Evolutionary conservation across 73 alveolate species (phyloP).

Genomic region (Breviolum minutum): DNA sequence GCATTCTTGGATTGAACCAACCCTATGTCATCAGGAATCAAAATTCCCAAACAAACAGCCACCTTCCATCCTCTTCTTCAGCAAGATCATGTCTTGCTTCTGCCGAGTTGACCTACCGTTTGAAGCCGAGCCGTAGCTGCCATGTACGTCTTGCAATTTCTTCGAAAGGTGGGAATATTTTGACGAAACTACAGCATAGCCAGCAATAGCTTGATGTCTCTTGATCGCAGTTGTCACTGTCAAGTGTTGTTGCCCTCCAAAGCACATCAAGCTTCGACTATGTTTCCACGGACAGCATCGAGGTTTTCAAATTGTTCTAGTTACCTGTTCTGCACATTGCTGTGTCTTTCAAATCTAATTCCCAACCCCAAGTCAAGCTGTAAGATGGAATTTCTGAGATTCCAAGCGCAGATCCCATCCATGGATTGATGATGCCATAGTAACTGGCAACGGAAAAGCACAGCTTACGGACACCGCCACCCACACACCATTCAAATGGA

Average conservation of each 20-base stretch:
- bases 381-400: not conserved
- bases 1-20: too few species aligned
- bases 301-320: too few species aligned
- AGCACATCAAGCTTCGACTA: too few species aligned
- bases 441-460: not conserved
- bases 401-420: conserved; percentile 19
- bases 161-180: too few species aligned
- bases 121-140: not conserved
- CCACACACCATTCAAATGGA: not conserved
- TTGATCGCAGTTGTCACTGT: too few species aligned
- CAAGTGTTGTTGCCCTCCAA: too few species aligned
- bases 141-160: not conserved
- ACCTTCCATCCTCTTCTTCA: conserved; percentile 44
- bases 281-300: too few species aligned
- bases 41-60: not conserved
- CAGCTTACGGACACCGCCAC: not conserved
- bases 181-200: too few species aligned
- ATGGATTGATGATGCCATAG: conserved; percentile 43
- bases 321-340: too few species aligned
- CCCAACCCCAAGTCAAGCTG: not conserved
- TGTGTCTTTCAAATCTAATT: too few species aligned
- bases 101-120: not conserved
- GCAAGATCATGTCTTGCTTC: conserved; percentile 34
- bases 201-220: too few species aligned
- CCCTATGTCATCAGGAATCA: not conserved